Evolutionary conservation across 306 rosid genomes (phyloP).

Genomic region (Lagenaria siceraria): DNA sequence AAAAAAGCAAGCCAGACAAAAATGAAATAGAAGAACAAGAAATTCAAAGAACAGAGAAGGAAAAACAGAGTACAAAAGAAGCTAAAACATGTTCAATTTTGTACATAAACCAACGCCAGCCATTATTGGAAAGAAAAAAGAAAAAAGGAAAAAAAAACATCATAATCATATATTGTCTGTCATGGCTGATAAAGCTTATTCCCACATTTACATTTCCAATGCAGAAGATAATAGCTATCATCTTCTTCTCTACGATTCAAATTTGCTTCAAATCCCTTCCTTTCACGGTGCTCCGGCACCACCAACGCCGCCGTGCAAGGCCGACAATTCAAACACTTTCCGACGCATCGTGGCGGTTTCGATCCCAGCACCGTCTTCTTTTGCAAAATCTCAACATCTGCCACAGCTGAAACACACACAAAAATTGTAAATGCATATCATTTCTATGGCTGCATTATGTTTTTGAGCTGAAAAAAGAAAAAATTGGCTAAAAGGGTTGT

Average conservation of each 20-base stretch:
- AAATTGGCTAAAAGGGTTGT: neutral
- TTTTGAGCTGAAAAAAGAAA: neutral
- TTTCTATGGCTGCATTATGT: neutral
- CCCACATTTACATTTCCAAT: constrained; percentile 91
- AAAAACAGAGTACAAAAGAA: neutral
- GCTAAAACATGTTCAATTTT: neutral
- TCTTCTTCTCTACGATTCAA: constrained; percentile 32
- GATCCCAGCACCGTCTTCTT: constrained; percentile 53
- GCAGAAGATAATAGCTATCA: constrained; percentile 57
- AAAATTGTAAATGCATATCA: neutral
- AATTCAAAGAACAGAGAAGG: neutral
- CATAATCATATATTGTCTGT: neutral
- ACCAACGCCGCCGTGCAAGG: constrained; percentile 76
- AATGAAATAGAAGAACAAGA: neutral
- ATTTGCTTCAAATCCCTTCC: constrained; percentile 9
- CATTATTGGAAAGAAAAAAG: neutral
- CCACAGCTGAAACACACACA: neutral
- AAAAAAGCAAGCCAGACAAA: neutral
- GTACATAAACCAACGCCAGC: neutral
- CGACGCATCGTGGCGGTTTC: constrained; percentile 64
- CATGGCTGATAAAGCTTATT: constrained; percentile 60
- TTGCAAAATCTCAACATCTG: neutral
- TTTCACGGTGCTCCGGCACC: constrained; percentile 37
- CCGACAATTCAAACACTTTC: constrained; percentile 71
- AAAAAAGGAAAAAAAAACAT: neutral